Percentiles rank a stretch among this genome's conserved stretches.
These are phyloP conservation scores for Sarocladiaceae sp. DNA, from an alignment of 2,329 filamentous ascomycete species.

Conservation along the genomic window DNA sequence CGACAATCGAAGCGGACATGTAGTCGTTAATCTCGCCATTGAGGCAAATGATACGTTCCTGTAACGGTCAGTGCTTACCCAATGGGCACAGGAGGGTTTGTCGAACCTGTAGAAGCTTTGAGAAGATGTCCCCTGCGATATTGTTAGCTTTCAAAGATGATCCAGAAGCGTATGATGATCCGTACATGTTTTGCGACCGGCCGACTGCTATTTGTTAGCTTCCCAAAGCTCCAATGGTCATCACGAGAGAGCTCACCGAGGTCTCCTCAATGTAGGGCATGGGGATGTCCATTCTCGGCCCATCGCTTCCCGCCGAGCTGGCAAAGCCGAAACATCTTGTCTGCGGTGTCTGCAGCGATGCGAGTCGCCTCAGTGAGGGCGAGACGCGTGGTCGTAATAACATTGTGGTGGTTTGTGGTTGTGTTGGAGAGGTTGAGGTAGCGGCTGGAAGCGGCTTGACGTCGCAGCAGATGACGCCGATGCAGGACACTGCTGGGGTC, in stretches of 20 bases:
- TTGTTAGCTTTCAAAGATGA: slow-evolving; percentile 7
- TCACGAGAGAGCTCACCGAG: slow-evolving; percentile 25
- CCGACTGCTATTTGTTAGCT: slow-evolving; percentile 50
- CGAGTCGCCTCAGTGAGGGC: slow-evolving; percentile 29
- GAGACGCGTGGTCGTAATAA: slow-evolving; percentile 24
- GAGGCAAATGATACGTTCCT: slow-evolving; percentile 92
- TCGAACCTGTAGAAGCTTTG: slow-evolving; percentile 67
- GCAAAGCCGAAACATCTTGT: slow-evolving; percentile 41
- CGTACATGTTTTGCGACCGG: slow-evolving; percentile 75
- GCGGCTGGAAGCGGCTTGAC: slow-evolving; percentile 1
- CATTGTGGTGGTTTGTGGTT: slow-evolving; percentile 18
- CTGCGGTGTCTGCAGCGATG: slow-evolving; percentile 28
- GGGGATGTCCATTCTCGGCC: slow-evolving; percentile 39
- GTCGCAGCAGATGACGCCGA: neutral
- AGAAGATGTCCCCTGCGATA: slow-evolving; percentile 73
- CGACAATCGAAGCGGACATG: slow-evolving; percentile 88
- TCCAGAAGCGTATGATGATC: too few species aligned
- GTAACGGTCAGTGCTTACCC: slow-evolving; percentile 15
- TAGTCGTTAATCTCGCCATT: slow-evolving; percentile 89
- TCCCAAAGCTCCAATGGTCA: neutral
- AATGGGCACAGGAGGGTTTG: neutral
- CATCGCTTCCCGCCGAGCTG: slow-evolving; percentile 20
- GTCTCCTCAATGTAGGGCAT: slow-evolving; percentile 54
- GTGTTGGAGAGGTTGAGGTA: neutral
- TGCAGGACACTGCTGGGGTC: slow-evolving; percentile 1